Base-by-base conservation (phyloP, 345 rosid species). In the Hirschfeldia incana region DNA sequence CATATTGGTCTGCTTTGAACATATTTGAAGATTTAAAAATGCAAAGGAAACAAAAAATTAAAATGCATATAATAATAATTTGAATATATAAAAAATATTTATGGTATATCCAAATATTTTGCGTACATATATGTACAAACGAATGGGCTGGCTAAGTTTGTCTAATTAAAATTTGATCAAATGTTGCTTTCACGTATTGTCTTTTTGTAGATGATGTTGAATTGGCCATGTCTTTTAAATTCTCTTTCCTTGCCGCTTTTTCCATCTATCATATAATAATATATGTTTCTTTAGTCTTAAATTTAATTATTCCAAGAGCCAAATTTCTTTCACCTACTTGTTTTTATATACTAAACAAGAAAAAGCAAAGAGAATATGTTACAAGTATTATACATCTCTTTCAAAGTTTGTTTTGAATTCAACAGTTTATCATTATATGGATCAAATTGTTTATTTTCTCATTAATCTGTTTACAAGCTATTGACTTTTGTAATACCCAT, bases 181-280 rank as follows among this genome's bases (percentile, higher is more conserved):
- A 60, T 76, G 76, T 70, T 70, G 79, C 83, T 80, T 80, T 80
- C 83, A 75, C 72, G 76, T 70, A 63, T 80, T 75, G 80, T 75
- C 71, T 51, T n/a, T 63, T 79, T 74, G 53, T 80, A 60, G 60
- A 69, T 69, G 69, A 62, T 74, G 65, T 16, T 32, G 12, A n/a
- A 37, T 32, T 79, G 82, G 70, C 70, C 78, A 74, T 68, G 75
- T 69, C 71, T 37, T 73, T 62, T 62, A 57, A 64, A 16, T 6
- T 62, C 34, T 16, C 36, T 61, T 49, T 73, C 28, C 17, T 65
- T 46, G 29, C 12, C 61, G 53, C 32, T 61, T 60, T 78, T 78
- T 73, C 63, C 69, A 27, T 26, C 16, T 60, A 4, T 44, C 65
- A 69, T 49, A 62, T 53, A 69, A 74, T 80, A 80, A 32, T 70